A percentile compares a stretch with the other conserved stretches of the same genome.
Evolutionary conservation across 371 early-diverging fungal genomes (phyloP).

Genomic region (Mortierella sp.): DNA sequence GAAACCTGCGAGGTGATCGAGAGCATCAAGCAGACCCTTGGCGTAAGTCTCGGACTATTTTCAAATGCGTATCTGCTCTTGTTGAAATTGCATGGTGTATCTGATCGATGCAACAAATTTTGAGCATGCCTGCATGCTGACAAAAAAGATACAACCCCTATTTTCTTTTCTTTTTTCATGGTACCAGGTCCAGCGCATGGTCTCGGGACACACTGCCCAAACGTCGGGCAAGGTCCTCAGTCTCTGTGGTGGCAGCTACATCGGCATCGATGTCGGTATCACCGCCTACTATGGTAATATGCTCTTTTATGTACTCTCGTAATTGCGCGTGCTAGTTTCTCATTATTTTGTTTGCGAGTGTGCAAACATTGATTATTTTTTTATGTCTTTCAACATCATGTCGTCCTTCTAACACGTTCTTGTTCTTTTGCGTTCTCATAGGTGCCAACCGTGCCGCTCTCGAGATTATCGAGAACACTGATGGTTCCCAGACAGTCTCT

Average conservation of each 20-base stretch:
- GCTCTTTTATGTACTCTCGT: slow-evolving; percentile 16
- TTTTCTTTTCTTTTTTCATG: too few relatives aligned
- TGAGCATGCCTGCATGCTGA: too few relatives aligned
- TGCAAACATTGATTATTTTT: too few relatives aligned
- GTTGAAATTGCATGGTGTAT: neutral
- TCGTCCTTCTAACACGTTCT: neutral
- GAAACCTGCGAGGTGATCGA: slow-evolving; percentile 33
- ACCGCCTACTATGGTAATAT: slow-evolving; percentile 71
- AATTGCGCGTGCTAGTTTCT: neutral
- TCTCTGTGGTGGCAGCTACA: slow-evolving; percentile 73
- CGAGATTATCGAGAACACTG: slow-evolving; percentile 44
- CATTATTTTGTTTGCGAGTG: too few relatives aligned
- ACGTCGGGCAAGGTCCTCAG: slow-evolving; percentile 71
- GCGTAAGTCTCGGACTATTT: slow-evolving; percentile 13
- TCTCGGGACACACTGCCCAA: slow-evolving; percentile 85
- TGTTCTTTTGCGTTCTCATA: neutral
- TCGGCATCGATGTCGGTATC: slow-evolving; percentile 84
- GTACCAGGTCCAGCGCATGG: slow-evolving; percentile 76
- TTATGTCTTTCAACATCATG: too few relatives aligned
- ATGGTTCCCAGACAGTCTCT: slow-evolving; percentile 36
- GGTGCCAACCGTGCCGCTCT: slow-evolving; percentile 31
- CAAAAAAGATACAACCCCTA: too few relatives aligned
- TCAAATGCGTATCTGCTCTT: neutral
- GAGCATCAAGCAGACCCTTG: slow-evolving; percentile 27
- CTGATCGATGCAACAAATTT: neutral